These are phyloP conservation scores for Lactarius quietus DNA, from an alignment of 768 basidiomycete genomes.

Conservation along the genomic window DNA sequence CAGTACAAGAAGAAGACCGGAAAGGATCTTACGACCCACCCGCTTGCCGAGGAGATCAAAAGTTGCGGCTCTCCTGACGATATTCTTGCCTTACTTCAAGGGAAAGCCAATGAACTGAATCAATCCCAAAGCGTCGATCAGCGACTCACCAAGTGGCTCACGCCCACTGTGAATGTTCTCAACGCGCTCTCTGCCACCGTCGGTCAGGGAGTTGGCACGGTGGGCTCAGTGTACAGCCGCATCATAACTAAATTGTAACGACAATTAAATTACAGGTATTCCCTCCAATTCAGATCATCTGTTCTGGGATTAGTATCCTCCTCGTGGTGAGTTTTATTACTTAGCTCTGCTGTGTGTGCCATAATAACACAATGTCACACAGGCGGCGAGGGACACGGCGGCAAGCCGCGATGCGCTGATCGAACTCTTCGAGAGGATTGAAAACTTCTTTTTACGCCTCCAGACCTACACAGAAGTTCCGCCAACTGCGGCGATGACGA, in stretches of 20 bases:
- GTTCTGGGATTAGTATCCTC: neutral
- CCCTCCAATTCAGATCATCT: neutral
- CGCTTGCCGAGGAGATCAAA: neutral
- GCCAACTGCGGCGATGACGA: neutral
- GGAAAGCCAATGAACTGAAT: neutral
- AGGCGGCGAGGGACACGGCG: neutral
- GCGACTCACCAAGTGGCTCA: neutral
- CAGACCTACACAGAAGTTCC: neutral
- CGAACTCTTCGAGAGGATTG: neutral
- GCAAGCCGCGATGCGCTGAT: neutral
- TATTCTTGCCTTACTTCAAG: neutral
- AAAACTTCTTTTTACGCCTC: neutral
- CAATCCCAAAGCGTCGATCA: neutral
- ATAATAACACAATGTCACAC: neutral
- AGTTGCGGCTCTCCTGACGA: neutral
- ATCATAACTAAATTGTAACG: neutral
- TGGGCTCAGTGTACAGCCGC: neutral
- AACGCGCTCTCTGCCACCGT: neutral
- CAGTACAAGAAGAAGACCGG: neutral
- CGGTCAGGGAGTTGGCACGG: neutral
- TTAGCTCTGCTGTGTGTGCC: neutral
- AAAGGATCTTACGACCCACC: neutral
- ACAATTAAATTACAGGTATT: neutral
- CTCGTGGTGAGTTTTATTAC: neutral
- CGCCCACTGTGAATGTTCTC: neutral